Conservation (phyloP, 225 moss, liverwort and hornwort genomes). For the Marchantia paleacea region DNA sequence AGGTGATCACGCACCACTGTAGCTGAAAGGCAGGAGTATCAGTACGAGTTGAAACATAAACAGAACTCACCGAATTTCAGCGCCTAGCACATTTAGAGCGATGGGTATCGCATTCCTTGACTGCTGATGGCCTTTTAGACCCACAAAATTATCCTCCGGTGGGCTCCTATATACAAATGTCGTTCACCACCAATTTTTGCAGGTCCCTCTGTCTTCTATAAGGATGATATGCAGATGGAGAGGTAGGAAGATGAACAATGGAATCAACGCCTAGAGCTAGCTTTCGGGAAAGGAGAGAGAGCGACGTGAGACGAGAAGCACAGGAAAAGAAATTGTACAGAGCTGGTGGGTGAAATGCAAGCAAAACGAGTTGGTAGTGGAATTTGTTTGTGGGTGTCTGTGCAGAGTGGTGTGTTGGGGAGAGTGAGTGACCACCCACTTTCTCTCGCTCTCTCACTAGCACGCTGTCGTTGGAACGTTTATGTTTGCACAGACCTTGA, state of each 20-base stretch:
- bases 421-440: slow-evolving; percentile 17
- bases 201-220: background rate
- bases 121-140: background rate
- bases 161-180: background rate
- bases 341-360: slow-evolving; percentile 5
- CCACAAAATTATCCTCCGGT: background rate
- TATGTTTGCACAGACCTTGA: background rate
- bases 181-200: background rate
- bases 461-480: background rate
- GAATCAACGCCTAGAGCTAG: background rate
- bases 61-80: background rate
- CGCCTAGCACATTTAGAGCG: background rate
- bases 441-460: slow-evolving; percentile 8
- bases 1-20: background rate
- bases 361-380: background rate
- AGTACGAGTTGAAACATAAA: background rate
- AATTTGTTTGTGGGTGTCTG: background rate
- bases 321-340: background rate
- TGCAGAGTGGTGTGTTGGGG: background rate
- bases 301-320: background rate
- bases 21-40: background rate
- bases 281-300: background rate
- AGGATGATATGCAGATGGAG: background rate
- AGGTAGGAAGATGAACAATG: background rate
- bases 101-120: background rate